phyloP scores from a whole-genome alignment of 495 filamentous ascomycete genomes.

The Xylaria flabelliformis region DNA sequence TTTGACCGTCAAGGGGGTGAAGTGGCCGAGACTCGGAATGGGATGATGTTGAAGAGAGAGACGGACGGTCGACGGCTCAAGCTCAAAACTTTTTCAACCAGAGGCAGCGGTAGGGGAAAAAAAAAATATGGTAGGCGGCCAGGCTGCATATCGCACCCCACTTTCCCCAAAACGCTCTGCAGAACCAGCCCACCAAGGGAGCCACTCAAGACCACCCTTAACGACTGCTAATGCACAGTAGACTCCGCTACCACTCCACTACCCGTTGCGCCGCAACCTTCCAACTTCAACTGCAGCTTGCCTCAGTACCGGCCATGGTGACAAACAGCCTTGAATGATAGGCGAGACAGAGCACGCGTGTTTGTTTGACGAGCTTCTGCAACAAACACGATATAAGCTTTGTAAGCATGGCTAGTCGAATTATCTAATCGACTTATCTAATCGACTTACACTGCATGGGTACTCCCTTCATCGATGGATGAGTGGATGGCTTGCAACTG shows the following conservation, averaged over 20 bases:
- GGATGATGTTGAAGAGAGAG: slow-evolving; percentile 20
- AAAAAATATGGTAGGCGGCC: slow-evolving; percentile 35
- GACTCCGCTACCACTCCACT: slow-evolving; percentile 21
- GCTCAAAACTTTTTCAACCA: slow-evolving; percentile 35
- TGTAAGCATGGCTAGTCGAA: background rate
- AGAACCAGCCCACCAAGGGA: slow-evolving; percentile 2
- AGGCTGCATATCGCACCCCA: slow-evolving; percentile 19
- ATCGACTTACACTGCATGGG: background rate
- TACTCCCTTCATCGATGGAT: background rate
- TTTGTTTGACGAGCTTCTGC: background rate
- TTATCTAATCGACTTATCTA: too few relatives aligned
- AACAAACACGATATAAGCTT: background rate
- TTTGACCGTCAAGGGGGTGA: background rate
- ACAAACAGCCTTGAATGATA: background rate
- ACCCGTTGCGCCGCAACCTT: slow-evolving; percentile 26
- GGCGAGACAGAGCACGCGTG: background rate
- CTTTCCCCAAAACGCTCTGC: slow-evolving; percentile 30
- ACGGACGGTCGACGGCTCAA: slow-evolving; percentile 31
- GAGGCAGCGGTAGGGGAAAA: slow-evolving; percentile 25
- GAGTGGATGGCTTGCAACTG: background rate
- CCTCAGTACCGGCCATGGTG: background rate
- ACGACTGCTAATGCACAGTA: slow-evolving; percentile 19
- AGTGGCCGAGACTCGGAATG: slow-evolving; percentile 1
- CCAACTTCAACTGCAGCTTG: background rate
- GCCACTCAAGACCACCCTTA: background rate